These are phyloP conservation scores for Chrysosporium queenslandicum DNA, from an alignment of 2,329 filamentous ascomycete genomes.

Conservation along the genomic window DNA sequence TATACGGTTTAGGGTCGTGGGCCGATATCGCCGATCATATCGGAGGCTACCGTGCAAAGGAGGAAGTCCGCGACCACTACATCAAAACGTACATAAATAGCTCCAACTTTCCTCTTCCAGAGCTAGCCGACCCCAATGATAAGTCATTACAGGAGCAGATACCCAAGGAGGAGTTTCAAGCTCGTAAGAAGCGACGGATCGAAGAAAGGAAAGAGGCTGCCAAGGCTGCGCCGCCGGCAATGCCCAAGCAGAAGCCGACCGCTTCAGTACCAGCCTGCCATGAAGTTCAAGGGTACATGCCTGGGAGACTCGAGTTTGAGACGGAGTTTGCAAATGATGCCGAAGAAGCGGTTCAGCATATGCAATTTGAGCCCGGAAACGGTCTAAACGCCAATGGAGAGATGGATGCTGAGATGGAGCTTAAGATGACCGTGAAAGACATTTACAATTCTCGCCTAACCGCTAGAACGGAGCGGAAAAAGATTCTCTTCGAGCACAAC, in stretches of 20 bases:
- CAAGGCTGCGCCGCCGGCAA: slow-evolving; percentile 70
- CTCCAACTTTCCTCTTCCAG: slow-evolving; percentile 71
- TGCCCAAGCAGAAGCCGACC: slow-evolving; percentile 90
- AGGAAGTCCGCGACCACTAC: slow-evolving; percentile 94
- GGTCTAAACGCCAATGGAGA: slow-evolving; percentile 82
- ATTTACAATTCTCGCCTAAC: slow-evolving; percentile 93
- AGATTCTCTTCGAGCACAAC: slow-evolving; percentile 91
- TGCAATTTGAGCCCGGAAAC: slow-evolving; percentile 96
- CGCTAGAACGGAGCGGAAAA: slow-evolving; percentile 85
- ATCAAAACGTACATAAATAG: slow-evolving; percentile 78
- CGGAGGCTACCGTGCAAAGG: slow-evolving; percentile 84
- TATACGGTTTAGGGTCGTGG: slow-evolving; percentile 94
- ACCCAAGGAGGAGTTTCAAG: slow-evolving; percentile 84
- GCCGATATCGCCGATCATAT: slow-evolving; percentile 97
- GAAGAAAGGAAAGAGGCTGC: slow-evolving; percentile 81
- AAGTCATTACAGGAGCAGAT: slow-evolving; percentile 67
- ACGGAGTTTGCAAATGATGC: slow-evolving; percentile 96
- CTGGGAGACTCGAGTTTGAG: slow-evolving; percentile 91
- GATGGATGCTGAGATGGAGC: slow-evolving; percentile 87
- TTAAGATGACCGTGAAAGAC: slow-evolving; percentile 96
- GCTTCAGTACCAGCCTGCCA: slow-evolving; percentile 92
- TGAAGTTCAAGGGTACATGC: slow-evolving; percentile 98
- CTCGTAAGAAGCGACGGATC: slow-evolving; percentile 83
- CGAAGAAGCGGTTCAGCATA: slow-evolving; percentile 93
- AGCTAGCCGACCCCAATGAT: slow-evolving; percentile 73